phyloP scores from a whole-genome alignment of 192 early-diverging fungal species.

The Tieghemiomyces parasiticus region DNA sequence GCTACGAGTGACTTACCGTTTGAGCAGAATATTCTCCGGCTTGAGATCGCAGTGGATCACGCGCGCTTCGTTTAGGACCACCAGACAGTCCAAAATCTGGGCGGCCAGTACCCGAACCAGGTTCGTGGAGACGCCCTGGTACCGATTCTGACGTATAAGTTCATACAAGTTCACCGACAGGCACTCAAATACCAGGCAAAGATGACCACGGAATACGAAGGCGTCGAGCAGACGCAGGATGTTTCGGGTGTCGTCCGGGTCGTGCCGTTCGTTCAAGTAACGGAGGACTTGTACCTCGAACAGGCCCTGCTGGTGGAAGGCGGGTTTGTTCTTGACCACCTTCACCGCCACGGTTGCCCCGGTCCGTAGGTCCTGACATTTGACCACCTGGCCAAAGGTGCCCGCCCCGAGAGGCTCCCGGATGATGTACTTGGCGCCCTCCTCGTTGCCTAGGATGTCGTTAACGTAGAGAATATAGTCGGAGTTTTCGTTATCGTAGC shows the following conservation, averaged over 20 bases:
- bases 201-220: conserved; percentile 85
- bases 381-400: conserved; percentile 98
- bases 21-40: conserved; percentile 92
- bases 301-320: conserved; percentile 95
- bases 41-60: conserved; percentile 99
- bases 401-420: conserved; percentile 88
- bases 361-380: conserved; percentile 86
- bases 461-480: conserved; percentile 97
- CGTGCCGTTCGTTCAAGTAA: conserved; percentile 80
- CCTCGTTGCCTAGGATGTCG: conserved; percentile 85
- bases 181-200: conserved; percentile 95
- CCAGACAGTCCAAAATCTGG: conserved; percentile 87
- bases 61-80: conserved; percentile 66
- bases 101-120: conserved; percentile 83
- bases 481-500: conserved; percentile 86
- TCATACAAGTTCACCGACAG: conserved; percentile 96
- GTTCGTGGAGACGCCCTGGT: conserved; percentile 84
- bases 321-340: conserved; percentile 95
- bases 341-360: conserved; percentile 87
- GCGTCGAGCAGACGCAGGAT: conserved; percentile 78
- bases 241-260: conserved; percentile 75
- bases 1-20: conserved; percentile 61
- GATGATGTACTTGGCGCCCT: conserved; percentile 82
- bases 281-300: conserved; percentile 93
- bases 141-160: conserved; percentile 95